Base-by-base conservation (phyloP, 176 grass and related monocot genomes). In the Carex myosuroides region DNA sequence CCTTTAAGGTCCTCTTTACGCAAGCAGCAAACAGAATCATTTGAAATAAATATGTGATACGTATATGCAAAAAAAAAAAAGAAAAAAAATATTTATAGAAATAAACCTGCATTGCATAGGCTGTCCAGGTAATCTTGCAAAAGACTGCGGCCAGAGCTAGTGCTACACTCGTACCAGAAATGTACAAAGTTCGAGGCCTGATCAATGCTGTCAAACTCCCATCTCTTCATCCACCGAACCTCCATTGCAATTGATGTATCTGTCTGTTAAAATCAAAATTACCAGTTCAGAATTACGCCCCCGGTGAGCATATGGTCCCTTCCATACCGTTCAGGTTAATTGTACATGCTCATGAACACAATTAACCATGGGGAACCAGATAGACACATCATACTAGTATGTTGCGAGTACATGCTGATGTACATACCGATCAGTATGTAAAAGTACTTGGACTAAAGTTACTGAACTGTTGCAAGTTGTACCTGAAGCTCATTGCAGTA, bases 401-500 rank as follows among this genome's bases (percentile, higher is more conserved):
- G 50, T 50, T 56, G 72, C 5, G 14, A 77, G 17, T 6, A 33
- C 55, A 76, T 30, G 73, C 21, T 56, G 12, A 56, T 30, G 41
- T 77, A 11, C 21, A 53, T 50, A 75, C 20, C 10, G 5, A 53
- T 75, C 70, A 75, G 41, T 77, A 77, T 56, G 73, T 77, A 77
- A 22, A 76, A 53, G 72, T 32, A 17, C 1, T 30, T 3, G 26
- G 5, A 76, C 16, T 1, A 76, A 76, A 56, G 21, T 32, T 56
- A 62, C 60, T 22, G 0, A 29, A 56, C 12, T 29, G 11, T 77
- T 56, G 73, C 35, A 53, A 84, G 6, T 3, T 50, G 46, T 79
- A 90, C 89, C 89, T 90, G 95, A 59, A 98, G 92, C 83, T 93
- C 92, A 56, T 98, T 98, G 11, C 87, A 85, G 87, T 98, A 98